phyloP scores from a whole-genome alignment of 805 yeast genomes.

The Saturnispora dispora region DNA sequence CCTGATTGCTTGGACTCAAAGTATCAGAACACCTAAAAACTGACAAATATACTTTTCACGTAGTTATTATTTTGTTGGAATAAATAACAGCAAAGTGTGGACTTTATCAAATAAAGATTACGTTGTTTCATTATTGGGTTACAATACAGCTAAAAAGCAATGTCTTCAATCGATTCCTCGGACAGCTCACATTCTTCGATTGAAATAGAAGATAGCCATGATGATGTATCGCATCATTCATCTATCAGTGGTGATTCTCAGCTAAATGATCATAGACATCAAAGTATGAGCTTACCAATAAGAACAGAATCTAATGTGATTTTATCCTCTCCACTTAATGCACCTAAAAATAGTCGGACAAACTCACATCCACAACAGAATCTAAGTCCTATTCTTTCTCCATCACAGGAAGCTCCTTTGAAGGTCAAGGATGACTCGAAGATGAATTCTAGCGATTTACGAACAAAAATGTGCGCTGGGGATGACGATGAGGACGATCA shows the following conservation, averaged over 20 bases:
- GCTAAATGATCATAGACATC: slow-evolving; percentile 30
- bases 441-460: slow-evolving; percentile 23
- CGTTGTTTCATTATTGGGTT: background rate
- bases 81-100: background rate
- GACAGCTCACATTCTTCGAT: slow-evolving; percentile 10
- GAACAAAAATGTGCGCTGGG: slow-evolving; percentile 22
- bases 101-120: background rate
- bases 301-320: slow-evolving; percentile 20
- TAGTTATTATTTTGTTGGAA: background rate
- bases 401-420: background rate
- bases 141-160: background rate
- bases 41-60: background rate
- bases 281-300: slow-evolving; percentile 27
- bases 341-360: background rate
- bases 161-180: slow-evolving; percentile 2
- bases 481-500: slow-evolving; percentile 26
- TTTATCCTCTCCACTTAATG: background rate
- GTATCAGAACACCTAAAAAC: background rate
- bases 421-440: slow-evolving; percentile 7
- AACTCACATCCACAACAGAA: background rate
- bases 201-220: slow-evolving; percentile 24
- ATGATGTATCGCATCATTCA: slow-evolving; percentile 26
- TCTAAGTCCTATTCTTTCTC: background rate
- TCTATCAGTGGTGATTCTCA: slow-evolving; percentile 29
- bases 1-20: background rate